Base-by-base conservation (phyloP, 768 basidiomycete genomes). In the Boletus rubropictus region DNA sequence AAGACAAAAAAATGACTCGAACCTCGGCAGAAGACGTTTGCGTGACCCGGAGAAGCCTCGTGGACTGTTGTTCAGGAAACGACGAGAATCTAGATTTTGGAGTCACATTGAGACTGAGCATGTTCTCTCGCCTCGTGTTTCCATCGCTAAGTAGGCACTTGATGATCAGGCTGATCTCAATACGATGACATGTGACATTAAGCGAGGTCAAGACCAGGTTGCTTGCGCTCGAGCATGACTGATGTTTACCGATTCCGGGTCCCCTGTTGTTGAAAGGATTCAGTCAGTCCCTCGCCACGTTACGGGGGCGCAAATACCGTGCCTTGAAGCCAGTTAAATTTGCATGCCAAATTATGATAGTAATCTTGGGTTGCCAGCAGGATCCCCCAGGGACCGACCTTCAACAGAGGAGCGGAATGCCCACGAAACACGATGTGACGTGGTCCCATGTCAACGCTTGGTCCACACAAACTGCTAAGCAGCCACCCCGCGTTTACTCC, bases 51-150 rank as follows among this genome's bases (percentile, higher is more conserved):
- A 12, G 4, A 14, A 4, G 12, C 12, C 29, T 31, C 29, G 29
- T 31, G 29, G 14, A 31, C 28, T 29, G 9, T 29, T 29, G 5
- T 31, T 15, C 15, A n/a, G 15, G n/a, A 27, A 34, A 49, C 27
- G n/a, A 21, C 29, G 7, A 4, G 20, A 4, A 21, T 24, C 22
- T 34, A 29, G 31, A 7, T 21, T 27, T 28, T 33, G 18, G 51
- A 34, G 37, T 12, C 29, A 14, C 17, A 31, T 42, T 40, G 18
- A 34, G 35, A 6, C 37, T 25, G 17, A 12, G 20, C 32, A 29
- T 43, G 31, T 42, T 24, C 39, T 25, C 46, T 54, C 25, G 45
- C 59, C 59, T 55, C 56, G 25, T 61, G 58, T 51, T 50, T 53
- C 28, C 46, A 33, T 43, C 39, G 42, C 35, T 35, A 37, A 40